Evolutionary conservation across 805 yeast species (phyloP).

Genomic region (Zygosaccharomyces bisporus): DNA sequence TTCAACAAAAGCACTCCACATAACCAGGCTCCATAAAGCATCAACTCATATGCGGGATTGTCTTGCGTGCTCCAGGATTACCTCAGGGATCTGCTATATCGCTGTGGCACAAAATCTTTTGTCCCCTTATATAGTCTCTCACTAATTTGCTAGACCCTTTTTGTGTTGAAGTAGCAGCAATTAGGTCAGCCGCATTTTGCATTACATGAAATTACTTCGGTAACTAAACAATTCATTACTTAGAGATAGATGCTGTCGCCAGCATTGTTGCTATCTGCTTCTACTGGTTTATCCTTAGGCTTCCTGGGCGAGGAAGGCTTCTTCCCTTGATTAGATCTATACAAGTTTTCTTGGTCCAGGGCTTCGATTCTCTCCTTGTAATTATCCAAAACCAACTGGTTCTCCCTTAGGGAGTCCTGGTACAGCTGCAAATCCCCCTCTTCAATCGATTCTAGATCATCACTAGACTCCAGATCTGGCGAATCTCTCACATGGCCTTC

Average conservation of each 20-base stretch:
- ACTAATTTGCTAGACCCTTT: not conserved
- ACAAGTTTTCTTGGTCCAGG: conserved; percentile 45
- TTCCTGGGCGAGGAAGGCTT: conserved; percentile 7
- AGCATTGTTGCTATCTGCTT: not conserved
- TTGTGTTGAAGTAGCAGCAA: not conserved
- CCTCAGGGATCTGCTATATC: not conserved
- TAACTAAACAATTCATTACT: too few species aligned
- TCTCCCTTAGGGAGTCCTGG: conserved; percentile 54
- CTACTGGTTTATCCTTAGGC: conserved; percentile 1
- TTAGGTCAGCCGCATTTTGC: not conserved
- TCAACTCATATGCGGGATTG: not conserved
- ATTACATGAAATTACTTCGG: not conserved
- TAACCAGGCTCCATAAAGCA: conserved; percentile 2
- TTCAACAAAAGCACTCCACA: conserved; percentile 5
- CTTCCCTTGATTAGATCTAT: conserved; percentile 35
- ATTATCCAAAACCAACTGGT: conserved; percentile 49
- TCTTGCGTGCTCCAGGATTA: not conserved
- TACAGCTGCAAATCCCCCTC: conserved; percentile 49
- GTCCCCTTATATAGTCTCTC: not conserved
- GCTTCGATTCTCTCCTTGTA: conserved; percentile 46
- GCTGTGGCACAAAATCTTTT: not conserved
- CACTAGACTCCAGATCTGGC: conserved; percentile 27
- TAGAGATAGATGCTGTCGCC: conserved; percentile 3
- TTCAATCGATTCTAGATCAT: conserved; percentile 32
- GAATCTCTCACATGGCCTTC: conserved; percentile 19